Percentiles rank a stretch among this genome's conserved stretches.
phyloP scores from a whole-genome alignment of 805 yeast genomes.

The Candida orba region DNA sequence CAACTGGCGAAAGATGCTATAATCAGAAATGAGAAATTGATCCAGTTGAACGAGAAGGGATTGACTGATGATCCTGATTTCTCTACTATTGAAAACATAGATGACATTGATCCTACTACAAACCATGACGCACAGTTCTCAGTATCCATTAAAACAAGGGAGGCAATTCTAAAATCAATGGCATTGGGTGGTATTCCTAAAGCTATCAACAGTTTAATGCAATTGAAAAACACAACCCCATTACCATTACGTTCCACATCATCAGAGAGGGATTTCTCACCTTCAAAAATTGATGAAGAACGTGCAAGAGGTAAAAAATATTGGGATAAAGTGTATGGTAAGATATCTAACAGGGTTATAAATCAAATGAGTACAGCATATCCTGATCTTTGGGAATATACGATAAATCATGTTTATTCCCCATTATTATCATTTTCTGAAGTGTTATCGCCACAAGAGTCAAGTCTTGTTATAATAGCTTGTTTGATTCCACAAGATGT shows the following conservation, averaged over 20 bases:
- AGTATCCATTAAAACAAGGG: constrained; percentile 56
- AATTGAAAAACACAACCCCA: constrained; percentile 62
- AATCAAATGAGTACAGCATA: constrained; percentile 66
- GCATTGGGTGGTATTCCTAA: constrained; percentile 83
- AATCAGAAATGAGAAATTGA: constrained; percentile 15
- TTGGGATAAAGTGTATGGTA: constrained; percentile 72
- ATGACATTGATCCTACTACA: neutral
- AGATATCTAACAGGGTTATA: constrained; percentile 60
- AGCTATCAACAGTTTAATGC: constrained; percentile 70
- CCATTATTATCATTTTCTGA: constrained; percentile 67
- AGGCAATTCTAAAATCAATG: constrained; percentile 67
- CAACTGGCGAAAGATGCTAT: constrained; percentile 12
- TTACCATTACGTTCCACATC: constrained; percentile 29
- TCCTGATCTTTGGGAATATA: constrained; percentile 77
- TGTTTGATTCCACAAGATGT: constrained; percentile 89
- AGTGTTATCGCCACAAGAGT: constrained; percentile 57
- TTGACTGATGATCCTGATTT: constrained; percentile 9
- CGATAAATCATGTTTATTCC: constrained; percentile 67
- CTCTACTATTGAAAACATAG: constrained; percentile 16
- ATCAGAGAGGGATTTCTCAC: constrained; percentile 25
- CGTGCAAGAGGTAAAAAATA: constrained; percentile 48
- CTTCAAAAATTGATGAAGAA: constrained; percentile 25
- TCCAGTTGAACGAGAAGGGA: constrained; percentile 7
- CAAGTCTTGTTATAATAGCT: constrained; percentile 71
- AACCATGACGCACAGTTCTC: constrained; percentile 16